Base-by-base conservation (phyloP, 257 asterid genomes). In the Nyctanthes arbortristis region DNA sequence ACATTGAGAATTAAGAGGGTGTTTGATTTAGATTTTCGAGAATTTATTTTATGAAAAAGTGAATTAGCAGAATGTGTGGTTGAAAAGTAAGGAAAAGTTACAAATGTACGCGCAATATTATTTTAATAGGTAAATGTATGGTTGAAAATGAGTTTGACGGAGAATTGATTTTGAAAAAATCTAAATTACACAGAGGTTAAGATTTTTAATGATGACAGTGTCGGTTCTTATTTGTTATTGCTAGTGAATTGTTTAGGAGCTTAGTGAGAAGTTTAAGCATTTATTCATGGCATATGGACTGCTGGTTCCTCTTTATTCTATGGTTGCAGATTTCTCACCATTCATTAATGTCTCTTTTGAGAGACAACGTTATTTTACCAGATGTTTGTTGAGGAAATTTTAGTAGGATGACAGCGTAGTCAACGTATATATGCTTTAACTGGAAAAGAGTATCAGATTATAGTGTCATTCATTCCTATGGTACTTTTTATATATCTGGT, bases 291-390 rank as follows among this genome's bases (percentile, higher is more conserved):
- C 29, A 6, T 20, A 49, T 49, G 28, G 29, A 22, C 7, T 20
- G 9, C 22, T 0, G 0, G 27, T 49, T 49, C 58, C 58, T 49
- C 27, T 49, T 49, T 49, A 22, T 32, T 52, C 52, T 47, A 34
- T 63, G 40, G 57, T 61, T 40, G 59, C 61, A 32, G 68, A 70
- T 49, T 43, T 49, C 58, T 49, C 27, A 49, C 29, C 25, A 33
- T 20, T 32, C 3, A 59, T 32, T 59, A 31, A 20, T 55, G 25
- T 65, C 34, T 73, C 5, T 22, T 49, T 22, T 55, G 49, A 68
- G 9, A 25, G 14, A 32, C 35, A 66, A 54, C 18, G 32, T 16
- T 73, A 11, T 49, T 66, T 37, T 63, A 61, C 18, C 5, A 8
- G 28, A 13, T 5, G 27, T 60, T 59, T 54, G 39, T 36, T 20